phyloP scores from a whole-genome alignment of 1,284 basidiomycete species.

The Heterobasidion irregulare region DNA sequence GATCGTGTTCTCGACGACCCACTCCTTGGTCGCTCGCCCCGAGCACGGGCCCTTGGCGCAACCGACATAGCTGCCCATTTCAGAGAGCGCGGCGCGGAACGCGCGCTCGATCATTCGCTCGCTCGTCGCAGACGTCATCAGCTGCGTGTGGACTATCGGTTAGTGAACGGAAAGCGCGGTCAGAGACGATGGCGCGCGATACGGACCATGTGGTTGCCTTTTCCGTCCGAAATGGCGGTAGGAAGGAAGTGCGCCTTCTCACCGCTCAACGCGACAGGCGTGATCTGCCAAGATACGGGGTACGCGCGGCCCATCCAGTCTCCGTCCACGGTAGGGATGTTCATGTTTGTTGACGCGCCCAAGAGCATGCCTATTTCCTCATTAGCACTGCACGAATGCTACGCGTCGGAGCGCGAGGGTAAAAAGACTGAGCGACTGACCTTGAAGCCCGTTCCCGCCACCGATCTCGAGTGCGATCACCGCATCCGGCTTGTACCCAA shows the following conservation, averaged over 20 bases:
- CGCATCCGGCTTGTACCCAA: conserved; percentile 5
- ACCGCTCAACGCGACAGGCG: not conserved
- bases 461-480: conserved; percentile 18
- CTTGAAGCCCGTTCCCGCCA: conserved; percentile 23
- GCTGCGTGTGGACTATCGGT: not conserved
- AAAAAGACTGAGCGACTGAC: not conserved
- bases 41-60: conserved; percentile 1
- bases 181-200: not conserved
- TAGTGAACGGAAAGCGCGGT: not conserved
- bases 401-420: not conserved
- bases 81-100: conserved; percentile 6
- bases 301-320: conserved; percentile 18
- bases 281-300: conserved; percentile 9
- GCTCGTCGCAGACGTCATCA: conserved; percentile 3
- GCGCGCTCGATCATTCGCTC: conserved; percentile 8
- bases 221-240: conserved; percentile 4
- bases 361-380: conserved; percentile 14
- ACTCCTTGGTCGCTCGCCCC: not conserved
- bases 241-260: conserved; percentile 6
- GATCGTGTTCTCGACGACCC: conserved; percentile 6
- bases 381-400: not conserved
- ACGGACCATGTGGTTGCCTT: conserved; percentile 5
- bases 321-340: conserved; percentile 22
- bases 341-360: conserved; percentile 16
- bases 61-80: conserved; percentile 8